Conservation (phyloP, 2,329 filamentous ascomycete genomes). For the Clarireedia hainanense region DNA sequence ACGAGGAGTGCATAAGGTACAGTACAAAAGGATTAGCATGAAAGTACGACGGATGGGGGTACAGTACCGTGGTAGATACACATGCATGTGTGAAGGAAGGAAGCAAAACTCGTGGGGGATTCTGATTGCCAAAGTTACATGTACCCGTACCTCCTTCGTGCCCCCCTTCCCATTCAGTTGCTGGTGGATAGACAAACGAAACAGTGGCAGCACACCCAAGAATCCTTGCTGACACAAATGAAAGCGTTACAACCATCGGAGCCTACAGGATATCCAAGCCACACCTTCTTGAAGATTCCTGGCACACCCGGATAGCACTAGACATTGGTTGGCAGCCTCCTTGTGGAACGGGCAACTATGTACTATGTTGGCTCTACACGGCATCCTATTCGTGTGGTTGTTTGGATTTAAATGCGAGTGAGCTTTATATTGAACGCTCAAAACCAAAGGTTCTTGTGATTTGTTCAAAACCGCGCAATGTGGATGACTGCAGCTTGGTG, state of each 20-base stretch:
- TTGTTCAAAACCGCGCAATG: constrained; percentile 2
- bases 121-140: background rate
- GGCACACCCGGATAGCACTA: background rate
- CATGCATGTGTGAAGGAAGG: background rate
- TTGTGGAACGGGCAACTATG: background rate
- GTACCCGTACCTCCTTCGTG: too few species aligned
- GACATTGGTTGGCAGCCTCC: too few species aligned
- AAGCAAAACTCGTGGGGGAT: background rate
- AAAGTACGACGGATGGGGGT: constrained; percentile 4
- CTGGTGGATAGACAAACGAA: background rate
- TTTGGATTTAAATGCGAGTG: background rate
- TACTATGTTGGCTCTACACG: background rate
- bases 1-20: constrained; percentile 3
- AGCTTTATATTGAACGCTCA: constrained; percentile 2
- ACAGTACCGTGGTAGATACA: constrained; percentile 4
- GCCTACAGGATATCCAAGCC: background rate
- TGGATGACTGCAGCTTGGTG: constrained; percentile 8
- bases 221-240: background rate
- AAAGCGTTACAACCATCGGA: background rate
- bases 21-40: background rate
- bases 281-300: background rate
- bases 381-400: constrained; percentile 1
- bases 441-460: constrained; percentile 5
- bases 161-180: background rate
- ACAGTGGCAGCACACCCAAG: background rate